phyloP scores from a whole-genome alignment of 228 moss, liverwort and hornwort species.

The Sphagnum magellanicum region DNA sequence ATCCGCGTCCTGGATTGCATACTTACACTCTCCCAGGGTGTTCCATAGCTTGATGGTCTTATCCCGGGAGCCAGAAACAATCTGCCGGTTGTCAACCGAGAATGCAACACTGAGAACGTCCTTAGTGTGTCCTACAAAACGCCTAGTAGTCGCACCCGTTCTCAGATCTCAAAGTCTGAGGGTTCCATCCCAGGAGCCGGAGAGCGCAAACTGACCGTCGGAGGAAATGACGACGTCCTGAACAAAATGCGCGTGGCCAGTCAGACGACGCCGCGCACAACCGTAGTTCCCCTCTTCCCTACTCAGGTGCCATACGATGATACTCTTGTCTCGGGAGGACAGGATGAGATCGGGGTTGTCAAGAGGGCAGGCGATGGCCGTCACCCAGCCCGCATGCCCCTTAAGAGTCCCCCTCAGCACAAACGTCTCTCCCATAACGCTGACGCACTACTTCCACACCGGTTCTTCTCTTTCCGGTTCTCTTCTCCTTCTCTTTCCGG shows the following conservation, averaged over 20 bases:
- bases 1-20: slow-evolving; percentile 92
- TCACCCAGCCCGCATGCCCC: slow-evolving; percentile 88
- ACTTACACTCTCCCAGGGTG: slow-evolving; percentile 86
- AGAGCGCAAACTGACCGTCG: slow-evolving; percentile 88
- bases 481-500: too few species aligned
- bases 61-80: slow-evolving; percentile 45
- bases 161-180: slow-evolving; percentile 89
- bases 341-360: slow-evolving; percentile 90
- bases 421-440: slow-evolving; percentile 70
- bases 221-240: slow-evolving; percentile 96
- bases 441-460: too few species aligned
- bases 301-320: slow-evolving; percentile 74
- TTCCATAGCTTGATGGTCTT: slow-evolving; percentile 64
- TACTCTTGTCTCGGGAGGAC: slow-evolving; percentile 84
- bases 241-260: slow-evolving; percentile 83
- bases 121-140: slow-evolving; percentile 91
- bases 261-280: slow-evolving; percentile 54
- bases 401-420: slow-evolving; percentile 74
- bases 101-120: slow-evolving; percentile 89
- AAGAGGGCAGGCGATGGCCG: slow-evolving; percentile 90
- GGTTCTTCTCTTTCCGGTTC: too few species aligned
- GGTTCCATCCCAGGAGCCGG: slow-evolving; percentile 90
- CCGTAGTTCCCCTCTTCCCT: slow-evolving; percentile 86
- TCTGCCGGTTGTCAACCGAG: slow-evolving; percentile 41
- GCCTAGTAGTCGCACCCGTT: slow-evolving; percentile 71